A percentile compares a stretch with the other conserved stretches of the same genome.
Conservation (phyloP, 1,139 yeast species). For the Hansenula lynferdii region DNA sequence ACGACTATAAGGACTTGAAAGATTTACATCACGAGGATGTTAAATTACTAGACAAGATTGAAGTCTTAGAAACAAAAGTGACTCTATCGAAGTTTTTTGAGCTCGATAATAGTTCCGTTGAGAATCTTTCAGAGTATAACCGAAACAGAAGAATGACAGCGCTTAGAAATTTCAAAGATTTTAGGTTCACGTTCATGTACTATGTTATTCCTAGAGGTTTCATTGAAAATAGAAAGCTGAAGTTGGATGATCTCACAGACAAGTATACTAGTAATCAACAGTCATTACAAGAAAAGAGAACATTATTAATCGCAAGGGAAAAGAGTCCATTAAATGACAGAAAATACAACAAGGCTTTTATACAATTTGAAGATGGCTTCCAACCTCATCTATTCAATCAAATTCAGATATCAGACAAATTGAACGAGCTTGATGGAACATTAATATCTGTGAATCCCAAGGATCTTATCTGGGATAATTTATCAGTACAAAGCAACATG, state of each 20-base stretch:
- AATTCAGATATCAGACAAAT: slow-evolving; percentile 39
- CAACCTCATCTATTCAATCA: slow-evolving; percentile 55
- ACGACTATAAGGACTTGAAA: slow-evolving; percentile 36
- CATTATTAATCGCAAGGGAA: slow-evolving; percentile 16
- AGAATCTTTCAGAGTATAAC: slow-evolving; percentile 1
- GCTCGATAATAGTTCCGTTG: background rate
- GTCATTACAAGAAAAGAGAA: slow-evolving; percentile 22
- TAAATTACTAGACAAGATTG: slow-evolving; percentile 36
- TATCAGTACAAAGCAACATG: slow-evolving; percentile 33
- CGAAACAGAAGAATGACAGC: slow-evolving; percentile 3
- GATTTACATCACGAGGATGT: slow-evolving; percentile 29
- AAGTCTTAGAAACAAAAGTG: slow-evolving; percentile 28
- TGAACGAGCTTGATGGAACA: slow-evolving; percentile 38
- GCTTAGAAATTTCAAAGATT: slow-evolving; percentile 2
- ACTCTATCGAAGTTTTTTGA: slow-evolving; percentile 15
- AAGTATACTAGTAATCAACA: slow-evolving; percentile 8
- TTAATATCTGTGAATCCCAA: slow-evolving; percentile 48
- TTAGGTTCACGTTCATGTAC: slow-evolving; percentile 3
- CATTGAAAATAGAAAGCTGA: slow-evolving; percentile 3
- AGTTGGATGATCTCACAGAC: slow-evolving; percentile 6
- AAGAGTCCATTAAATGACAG: slow-evolving; percentile 20
- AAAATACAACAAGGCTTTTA: slow-evolving; percentile 38
- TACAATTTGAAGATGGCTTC: slow-evolving; percentile 43
- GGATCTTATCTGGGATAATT: slow-evolving; percentile 58
- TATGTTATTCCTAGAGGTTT: slow-evolving; percentile 3